A percentile compares a stretch with the other conserved stretches of the same genome.
phyloP scores from a whole-genome alignment of 306 rosid genomes.

The Cucumis melo region DNA sequence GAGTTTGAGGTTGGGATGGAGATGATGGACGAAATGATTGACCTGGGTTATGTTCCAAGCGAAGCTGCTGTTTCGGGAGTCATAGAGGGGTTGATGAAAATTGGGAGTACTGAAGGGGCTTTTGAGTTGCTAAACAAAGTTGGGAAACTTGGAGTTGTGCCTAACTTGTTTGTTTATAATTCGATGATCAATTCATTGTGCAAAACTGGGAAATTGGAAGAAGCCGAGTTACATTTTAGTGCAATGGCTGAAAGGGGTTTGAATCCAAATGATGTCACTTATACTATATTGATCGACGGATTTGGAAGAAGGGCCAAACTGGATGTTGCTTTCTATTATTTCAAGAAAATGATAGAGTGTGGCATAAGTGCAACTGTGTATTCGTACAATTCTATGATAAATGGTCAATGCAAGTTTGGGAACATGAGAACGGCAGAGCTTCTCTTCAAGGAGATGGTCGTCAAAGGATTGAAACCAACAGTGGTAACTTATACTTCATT shows the following conservation, averaged over 20 bases:
- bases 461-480: constrained; percentile 54
- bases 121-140: constrained; percentile 45
- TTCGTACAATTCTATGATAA: constrained; percentile 73
- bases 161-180: constrained; percentile 58
- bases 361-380: constrained; percentile 43
- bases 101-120: constrained; percentile 41
- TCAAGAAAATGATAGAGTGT: constrained; percentile 39
- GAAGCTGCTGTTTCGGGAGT: constrained; percentile 61
- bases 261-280: constrained; percentile 60
- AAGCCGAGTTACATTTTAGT: constrained; percentile 50
- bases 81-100: constrained; percentile 63
- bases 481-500: constrained; percentile 58
- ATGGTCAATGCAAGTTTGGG: constrained; percentile 70
- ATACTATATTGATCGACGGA: constrained; percentile 68
- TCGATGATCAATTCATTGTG: constrained; percentile 62
- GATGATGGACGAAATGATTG: constrained; percentile 64
- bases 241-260: constrained; percentile 41
- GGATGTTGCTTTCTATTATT: constrained; percentile 47
- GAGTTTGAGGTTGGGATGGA: constrained; percentile 38
- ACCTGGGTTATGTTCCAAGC: constrained; percentile 38
- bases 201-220: constrained; percentile 53
- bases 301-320: constrained; percentile 58
- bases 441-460: constrained; percentile 38
- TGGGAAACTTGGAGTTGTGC: constrained; percentile 40
- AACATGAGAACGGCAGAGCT: constrained; percentile 42